Evolutionary conservation across 805 yeast genomes (phyloP).

Genomic region (Metschnikowia proteae): DNA sequence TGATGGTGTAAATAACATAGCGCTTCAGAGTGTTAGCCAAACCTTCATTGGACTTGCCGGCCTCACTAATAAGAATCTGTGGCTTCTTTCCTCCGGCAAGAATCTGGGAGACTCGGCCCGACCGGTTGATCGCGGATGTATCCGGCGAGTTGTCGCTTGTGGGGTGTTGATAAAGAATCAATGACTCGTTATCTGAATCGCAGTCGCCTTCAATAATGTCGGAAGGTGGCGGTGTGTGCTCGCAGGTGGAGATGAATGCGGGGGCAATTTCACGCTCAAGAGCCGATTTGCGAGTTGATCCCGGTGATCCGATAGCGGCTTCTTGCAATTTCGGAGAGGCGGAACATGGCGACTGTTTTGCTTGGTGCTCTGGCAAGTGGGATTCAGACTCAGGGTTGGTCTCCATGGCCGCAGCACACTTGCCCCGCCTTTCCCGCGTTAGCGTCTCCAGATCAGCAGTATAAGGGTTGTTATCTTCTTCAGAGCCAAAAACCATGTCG

Average conservation of each 20-base stretch:
- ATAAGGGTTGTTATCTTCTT: constrained; percentile 36
- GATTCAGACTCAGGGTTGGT: not conserved
- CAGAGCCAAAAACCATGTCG: constrained; percentile 17
- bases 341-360: not conserved
- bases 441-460: constrained; percentile 2
- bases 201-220: constrained; percentile 5
- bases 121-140: constrained; percentile 29
- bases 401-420: not conserved
- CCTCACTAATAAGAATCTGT: constrained; percentile 59
- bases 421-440: constrained; percentile 6
- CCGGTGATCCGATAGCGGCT: not conserved
- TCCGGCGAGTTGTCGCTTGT: constrained; percentile 11
- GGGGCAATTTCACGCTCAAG: not conserved
- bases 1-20: constrained; percentile 80
- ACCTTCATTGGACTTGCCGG: constrained; percentile 83
- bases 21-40: constrained; percentile 52
- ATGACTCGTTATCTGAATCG: constrained; percentile 26
- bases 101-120: constrained; percentile 36
- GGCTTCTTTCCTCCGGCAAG: constrained; percentile 28
- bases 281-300: not conserved
- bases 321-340: no score
- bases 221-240: not conserved
- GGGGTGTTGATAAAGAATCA: constrained; percentile 24
- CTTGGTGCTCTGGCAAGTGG: not conserved
- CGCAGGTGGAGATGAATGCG: not conserved